A percentile compares a stretch with the other conserved stretches of the same genome.
These are phyloP conservation scores for Ailanthus altissimus DNA, from an alignment of 345 rosid genomes.

Conservation along the genomic window DNA sequence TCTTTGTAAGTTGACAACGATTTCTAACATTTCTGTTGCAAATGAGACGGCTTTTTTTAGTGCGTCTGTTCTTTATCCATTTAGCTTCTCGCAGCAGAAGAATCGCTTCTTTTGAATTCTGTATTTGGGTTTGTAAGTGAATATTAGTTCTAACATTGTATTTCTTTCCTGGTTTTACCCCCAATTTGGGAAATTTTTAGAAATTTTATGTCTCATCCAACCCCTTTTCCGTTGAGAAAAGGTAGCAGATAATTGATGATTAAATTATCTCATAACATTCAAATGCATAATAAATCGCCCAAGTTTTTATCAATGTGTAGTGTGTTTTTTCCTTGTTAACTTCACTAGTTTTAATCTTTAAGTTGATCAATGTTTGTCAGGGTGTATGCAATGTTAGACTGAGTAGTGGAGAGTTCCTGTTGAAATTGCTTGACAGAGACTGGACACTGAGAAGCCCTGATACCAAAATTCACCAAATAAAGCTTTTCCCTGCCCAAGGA, in stretches of 20 bases:
- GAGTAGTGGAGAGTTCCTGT: constrained; percentile 36
- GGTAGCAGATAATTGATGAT: not conserved
- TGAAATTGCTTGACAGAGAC: constrained; percentile 61
- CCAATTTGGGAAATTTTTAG: not conserved
- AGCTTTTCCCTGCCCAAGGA: constrained; percentile 34
- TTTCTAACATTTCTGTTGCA: not conserved
- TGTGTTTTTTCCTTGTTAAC: not conserved
- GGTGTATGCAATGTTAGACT: constrained; percentile 29
- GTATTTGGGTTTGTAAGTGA: not conserved
- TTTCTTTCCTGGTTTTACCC: not conserved
- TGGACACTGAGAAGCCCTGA: constrained; percentile 69
- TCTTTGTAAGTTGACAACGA: not conserved
- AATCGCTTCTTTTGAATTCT: not conserved
- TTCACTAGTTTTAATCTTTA: not conserved
- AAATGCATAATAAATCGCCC: not conserved
- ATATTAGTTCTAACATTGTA: not conserved
- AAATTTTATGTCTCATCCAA: not conserved
- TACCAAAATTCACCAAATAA: constrained; percentile 58
- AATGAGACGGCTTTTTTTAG: no score
- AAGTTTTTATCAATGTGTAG: not conserved
- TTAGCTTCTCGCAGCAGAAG: not conserved
- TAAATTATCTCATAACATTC: not conserved
- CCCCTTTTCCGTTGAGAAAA: not conserved
- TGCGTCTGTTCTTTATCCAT: no score
- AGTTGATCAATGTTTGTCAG: constrained; percentile 31